These are phyloP conservation scores for Halophytophthora batemanensis DNA, from an alignment of 352 stramenopile genomes.

Conservation along the genomic window DNA sequence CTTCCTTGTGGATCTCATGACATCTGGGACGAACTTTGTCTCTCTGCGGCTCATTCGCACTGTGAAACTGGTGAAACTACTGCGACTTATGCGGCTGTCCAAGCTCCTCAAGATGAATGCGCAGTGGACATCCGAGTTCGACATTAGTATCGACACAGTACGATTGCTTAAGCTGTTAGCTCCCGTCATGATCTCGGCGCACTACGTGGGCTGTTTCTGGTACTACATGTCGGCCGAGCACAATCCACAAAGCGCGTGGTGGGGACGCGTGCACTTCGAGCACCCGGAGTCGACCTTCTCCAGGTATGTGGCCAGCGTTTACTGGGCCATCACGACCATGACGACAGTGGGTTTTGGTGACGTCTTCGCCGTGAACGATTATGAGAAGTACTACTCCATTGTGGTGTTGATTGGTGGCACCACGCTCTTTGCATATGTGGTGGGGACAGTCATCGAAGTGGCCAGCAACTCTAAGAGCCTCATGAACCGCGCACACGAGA, in stretches of 20 bases:
- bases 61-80: constrained; percentile 71
- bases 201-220: constrained; percentile 85
- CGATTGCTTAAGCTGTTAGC: constrained; percentile 71
- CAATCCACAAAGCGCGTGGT: constrained; percentile 40
- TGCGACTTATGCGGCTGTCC: constrained; percentile 68
- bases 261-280: constrained; percentile 55
- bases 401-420: constrained; percentile 83
- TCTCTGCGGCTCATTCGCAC: constrained; percentile 73
- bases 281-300: constrained; percentile 46
- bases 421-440: constrained; percentile 77
- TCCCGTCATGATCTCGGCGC: constrained; percentile 63
- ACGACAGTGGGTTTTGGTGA: constrained; percentile 86
- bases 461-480: constrained; percentile 78
- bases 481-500: constrained; percentile 70
- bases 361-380: constrained; percentile 66
- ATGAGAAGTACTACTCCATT: constrained; percentile 76
- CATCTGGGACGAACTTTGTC: constrained; percentile 32
- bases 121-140: constrained; percentile 70
- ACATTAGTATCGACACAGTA: constrained; percentile 73
- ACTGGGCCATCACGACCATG: constrained; percentile 87
- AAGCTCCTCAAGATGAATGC: constrained; percentile 81
- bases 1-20: constrained; percentile 60
- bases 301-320: constrained; percentile 81
- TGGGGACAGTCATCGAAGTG: constrained; percentile 79
- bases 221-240: constrained; percentile 71